phyloP scores from a whole-genome alignment of 1,284 basidiomycete genomes.

The Rhodotorula sp. region DNA sequence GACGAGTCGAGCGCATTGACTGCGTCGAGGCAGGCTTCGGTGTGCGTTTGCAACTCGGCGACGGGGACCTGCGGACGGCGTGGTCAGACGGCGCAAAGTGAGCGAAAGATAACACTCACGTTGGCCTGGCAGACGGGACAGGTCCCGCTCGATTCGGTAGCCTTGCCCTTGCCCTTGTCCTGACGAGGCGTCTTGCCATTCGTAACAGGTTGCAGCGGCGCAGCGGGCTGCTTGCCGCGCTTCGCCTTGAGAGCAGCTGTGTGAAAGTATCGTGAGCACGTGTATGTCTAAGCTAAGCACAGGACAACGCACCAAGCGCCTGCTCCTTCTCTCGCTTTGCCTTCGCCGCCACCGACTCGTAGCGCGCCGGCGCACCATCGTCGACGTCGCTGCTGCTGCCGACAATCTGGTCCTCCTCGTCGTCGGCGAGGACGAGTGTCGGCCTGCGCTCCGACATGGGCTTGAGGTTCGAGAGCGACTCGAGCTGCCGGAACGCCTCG shows the following conservation, averaged over 20 bases:
- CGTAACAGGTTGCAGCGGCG: neutral
- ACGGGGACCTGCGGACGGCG: neutral
- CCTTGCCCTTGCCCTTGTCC: neutral
- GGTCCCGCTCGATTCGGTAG: neutral
- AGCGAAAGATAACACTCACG: neutral
- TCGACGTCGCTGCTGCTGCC: neutral
- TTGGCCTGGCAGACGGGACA: conserved; percentile 1
- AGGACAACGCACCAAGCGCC: conserved; percentile 13
- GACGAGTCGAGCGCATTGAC: conserved; percentile 1
- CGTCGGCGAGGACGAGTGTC: conserved; percentile 15
- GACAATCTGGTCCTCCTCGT: conserved; percentile 20
- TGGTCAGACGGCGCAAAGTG: no score
- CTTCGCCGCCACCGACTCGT: conserved; percentile 25
- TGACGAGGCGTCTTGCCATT: neutral
- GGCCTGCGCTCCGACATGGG: conserved; percentile 10
- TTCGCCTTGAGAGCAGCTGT: conserved; percentile 12
- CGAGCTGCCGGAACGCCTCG: conserved; percentile 15
- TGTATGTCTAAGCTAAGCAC: no score
- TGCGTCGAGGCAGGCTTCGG: neutral
- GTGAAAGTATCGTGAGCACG: neutral
- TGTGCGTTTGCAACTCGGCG: neutral
- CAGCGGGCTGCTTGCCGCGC: neutral
- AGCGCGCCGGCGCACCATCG: conserved; percentile 7
- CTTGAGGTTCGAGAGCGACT: neutral
- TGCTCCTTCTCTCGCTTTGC: conserved; percentile 21